These are phyloP conservation scores for Prototheca wickerhamii DNA, from an alignment of 163 green algal species.

Conservation along the genomic window DNA sequence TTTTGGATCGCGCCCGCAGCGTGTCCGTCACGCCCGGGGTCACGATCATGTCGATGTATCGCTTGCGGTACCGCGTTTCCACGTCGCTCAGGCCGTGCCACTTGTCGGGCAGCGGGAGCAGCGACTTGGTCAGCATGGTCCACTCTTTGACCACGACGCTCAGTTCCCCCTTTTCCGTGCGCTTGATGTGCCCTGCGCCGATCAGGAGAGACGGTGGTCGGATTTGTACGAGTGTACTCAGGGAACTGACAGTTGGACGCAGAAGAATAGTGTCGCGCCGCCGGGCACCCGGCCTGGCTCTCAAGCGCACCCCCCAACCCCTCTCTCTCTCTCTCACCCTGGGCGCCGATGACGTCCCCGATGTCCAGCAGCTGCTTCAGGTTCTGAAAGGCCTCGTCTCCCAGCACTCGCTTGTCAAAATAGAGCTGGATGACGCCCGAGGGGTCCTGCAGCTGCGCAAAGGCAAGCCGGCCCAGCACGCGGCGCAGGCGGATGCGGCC, in stretches of 20 bases:
- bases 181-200: conserved; percentile 52
- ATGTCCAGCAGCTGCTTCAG: conserved; percentile 85
- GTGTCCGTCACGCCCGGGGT: conserved; percentile 65
- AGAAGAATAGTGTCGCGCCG: too few species aligned
- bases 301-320: not conserved
- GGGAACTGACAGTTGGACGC: too few species aligned
- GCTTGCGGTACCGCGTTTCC: conserved; percentile 85
- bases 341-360: conserved; percentile 89
- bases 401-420: conserved; percentile 64
- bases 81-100: conserved; percentile 92
- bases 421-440: conserved; percentile 89
- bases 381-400: conserved; percentile 24
- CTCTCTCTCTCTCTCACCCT: conserved; percentile 2
- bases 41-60: conserved; percentile 93
- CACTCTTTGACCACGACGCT: conserved; percentile 50
- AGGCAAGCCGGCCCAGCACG: conserved; percentile 97
- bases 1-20: conserved; percentile 67
- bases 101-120: conserved; percentile 96
- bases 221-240: not conserved
- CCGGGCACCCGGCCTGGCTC: too few species aligned
- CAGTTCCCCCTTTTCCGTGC: conserved; percentile 94
- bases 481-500: conserved; percentile 80
- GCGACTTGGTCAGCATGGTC: conserved; percentile 88
- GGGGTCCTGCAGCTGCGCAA: conserved; percentile 82
- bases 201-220: not conserved